Percentiles rank a stretch among this genome's conserved stretches.
Conservation (phyloP, 2,329 filamentous ascomycete genomes). For the Fonsecaea nubica region DNA sequence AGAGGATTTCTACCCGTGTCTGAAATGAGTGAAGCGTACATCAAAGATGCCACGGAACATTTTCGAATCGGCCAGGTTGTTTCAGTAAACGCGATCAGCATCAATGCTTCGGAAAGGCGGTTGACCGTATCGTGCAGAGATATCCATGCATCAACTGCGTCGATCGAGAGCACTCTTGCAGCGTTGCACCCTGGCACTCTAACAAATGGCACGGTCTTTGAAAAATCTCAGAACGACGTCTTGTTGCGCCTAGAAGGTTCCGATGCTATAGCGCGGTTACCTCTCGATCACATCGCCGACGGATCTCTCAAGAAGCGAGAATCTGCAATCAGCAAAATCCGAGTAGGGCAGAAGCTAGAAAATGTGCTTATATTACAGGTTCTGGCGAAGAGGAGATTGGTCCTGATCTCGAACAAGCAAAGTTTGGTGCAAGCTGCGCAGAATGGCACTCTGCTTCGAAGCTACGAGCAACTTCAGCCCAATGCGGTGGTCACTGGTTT, state of each 20-base stretch:
- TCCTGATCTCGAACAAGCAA: conserved; percentile 82
- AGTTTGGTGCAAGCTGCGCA: conserved; percentile 78
- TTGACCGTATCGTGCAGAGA: conserved; percentile 94
- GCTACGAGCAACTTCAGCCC: conserved; percentile 73
- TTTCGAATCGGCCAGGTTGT: conserved; percentile 91
- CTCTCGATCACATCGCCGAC: conserved; percentile 81
- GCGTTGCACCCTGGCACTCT: conserved; percentile 72
- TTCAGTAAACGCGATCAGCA: conserved; percentile 82
- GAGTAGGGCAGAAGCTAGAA: conserved; percentile 80
- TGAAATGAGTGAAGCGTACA: conserved; percentile 98
- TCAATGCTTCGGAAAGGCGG: conserved; percentile 72
- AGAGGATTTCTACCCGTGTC: conserved; percentile 88
- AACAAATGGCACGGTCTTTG: conserved; percentile 79
- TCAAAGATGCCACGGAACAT: conserved; percentile 85
- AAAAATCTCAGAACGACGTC: conserved; percentile 77
- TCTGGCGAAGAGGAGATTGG: conserved; percentile 74
- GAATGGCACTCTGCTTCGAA: conserved; percentile 72
- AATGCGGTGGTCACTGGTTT: conserved; percentile 77
- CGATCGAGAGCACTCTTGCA: conserved; percentile 27
- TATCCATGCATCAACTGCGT: conserved; percentile 55
- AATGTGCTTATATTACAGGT: conserved; percentile 89
- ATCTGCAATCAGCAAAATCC: conserved; percentile 78
- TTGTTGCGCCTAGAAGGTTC: conserved; percentile 76
- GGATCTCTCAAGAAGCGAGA: conserved; percentile 79
- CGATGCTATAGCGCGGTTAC: conserved; percentile 78